Percentiles rank a stretch among this genome's conserved stretches.
Conservation (phyloP, 345 rosid species). For the Melaleuca alternifolia region DNA sequence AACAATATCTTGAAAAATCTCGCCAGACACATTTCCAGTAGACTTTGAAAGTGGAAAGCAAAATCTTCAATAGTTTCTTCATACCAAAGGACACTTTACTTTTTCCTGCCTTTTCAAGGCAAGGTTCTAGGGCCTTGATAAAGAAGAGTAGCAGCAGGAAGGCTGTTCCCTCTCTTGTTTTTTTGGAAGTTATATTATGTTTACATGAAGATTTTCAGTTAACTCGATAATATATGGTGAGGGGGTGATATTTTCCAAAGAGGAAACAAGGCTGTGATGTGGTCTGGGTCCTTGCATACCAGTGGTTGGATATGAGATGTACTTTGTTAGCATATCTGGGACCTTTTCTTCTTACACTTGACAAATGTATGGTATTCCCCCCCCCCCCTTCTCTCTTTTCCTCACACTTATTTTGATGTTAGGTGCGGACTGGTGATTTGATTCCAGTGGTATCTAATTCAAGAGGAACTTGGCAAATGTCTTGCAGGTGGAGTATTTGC, state of each 20-base stretch:
- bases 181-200: not conserved
- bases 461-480: not conserved
- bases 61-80: not conserved
- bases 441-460: not conserved
- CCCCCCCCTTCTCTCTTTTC: no score
- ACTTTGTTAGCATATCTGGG: not conserved
- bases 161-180: not conserved
- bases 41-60: not conserved
- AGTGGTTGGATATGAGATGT: not conserved
- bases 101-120: not conserved
- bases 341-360: not conserved
- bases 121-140: not conserved
- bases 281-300: not conserved
- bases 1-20: not conserved
- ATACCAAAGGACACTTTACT: not conserved
- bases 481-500: conserved; percentile 84
- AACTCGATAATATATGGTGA: not conserved
- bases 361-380: not conserved
- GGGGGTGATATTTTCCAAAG: not conserved
- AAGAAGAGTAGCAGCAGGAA: not conserved
- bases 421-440: not conserved
- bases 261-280: not conserved
- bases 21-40: not conserved
- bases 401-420: not conserved
- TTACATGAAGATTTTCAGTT: not conserved